Percentiles rank a stretch among this genome's conserved stretches.
These are phyloP conservation scores for Sporothrix schenckii DNA, from an alignment of 2,329 filamentous ascomycete species.

Conservation along the genomic window DNA sequence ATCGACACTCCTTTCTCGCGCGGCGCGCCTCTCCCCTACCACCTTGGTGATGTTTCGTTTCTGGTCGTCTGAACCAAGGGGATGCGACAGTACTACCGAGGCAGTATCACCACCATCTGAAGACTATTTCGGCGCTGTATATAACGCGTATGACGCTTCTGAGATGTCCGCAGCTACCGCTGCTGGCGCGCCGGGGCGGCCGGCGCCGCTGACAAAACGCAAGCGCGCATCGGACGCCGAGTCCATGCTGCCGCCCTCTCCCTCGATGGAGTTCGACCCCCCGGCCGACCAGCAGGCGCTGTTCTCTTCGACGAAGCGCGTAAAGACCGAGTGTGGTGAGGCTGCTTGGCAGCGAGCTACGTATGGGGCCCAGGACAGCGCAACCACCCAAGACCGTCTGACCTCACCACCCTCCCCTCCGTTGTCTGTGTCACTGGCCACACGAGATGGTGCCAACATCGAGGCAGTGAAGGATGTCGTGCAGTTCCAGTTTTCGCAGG, in stretches of 20 bases:
- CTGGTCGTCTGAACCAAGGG: conserved; percentile 61
- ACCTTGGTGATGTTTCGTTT: conserved; percentile 64
- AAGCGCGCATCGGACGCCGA: conserved; percentile 29
- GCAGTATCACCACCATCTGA: conserved; percentile 43
- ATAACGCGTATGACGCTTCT: conserved; percentile 13
- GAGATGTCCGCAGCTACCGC: conserved; percentile 25
- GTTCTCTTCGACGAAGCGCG: conserved; percentile 33
- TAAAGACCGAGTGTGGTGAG: conserved; percentile 44
- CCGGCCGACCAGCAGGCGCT: background rate
- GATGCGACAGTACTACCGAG: conserved; percentile 57
- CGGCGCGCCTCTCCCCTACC: conserved; percentile 33
- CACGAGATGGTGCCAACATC: conserved; percentile 42
- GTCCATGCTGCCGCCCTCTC: conserved; percentile 30
- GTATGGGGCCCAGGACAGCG: background rate
- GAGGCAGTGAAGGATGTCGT: conserved; percentile 70
- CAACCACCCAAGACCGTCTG: conserved; percentile 7
- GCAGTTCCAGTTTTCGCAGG: conserved; percentile 83
- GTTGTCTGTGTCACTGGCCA: conserved; percentile 31
- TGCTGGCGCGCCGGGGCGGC: conserved; percentile 7
- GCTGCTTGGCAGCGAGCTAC: conserved; percentile 34
- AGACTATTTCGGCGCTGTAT: conserved; percentile 40
- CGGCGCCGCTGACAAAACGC: conserved; percentile 34
- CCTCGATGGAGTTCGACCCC: conserved; percentile 24
- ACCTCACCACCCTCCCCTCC: conserved; percentile 33
- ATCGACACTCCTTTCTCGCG: conserved; percentile 26